Evolutionary conservation across 2,329 filamentous ascomycete species (phyloP), one percentile per base, ranked within the genome.

Genomic region (Colletotrichum karsti): DNA sequence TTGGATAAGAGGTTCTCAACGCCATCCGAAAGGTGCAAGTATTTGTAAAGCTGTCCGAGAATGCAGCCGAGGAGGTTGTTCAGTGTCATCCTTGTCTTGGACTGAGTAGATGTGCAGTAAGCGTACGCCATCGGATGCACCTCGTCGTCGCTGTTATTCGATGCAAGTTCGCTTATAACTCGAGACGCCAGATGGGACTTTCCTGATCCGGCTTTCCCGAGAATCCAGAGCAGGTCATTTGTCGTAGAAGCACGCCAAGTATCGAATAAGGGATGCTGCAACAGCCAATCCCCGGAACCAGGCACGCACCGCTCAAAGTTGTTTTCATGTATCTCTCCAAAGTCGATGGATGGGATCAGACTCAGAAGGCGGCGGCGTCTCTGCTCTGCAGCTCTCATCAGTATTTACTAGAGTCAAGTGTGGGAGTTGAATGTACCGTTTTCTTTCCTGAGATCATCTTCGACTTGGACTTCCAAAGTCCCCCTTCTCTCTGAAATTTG

Each of bases 101-200:
- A 28, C n/a, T 63, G 60, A 8, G 60, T 63, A 7, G 60, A 20
- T 5, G 51, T 56, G 30, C 60, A 63, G 6, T 56, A 63, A 8
- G 51, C 60, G n/a, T 48, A 63, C 5, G 60, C 51, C 10, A 50
- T 20, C 4, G 33, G 51, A 7, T 1, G 51, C 18, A 18, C 18
- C 5, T 9, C n/a, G 8, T 12, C 10, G n/a, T 15, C 2, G 7
- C 26, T 9, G 48, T 9, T 13, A 5, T 44, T 4, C 12, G 2
- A 42, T 24, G 18, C 22, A 8, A 63, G 37, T 2, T 56, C 41
- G 10, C 50, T 12, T 26, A 63, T 63, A 7, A 48, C 51, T 13
- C 51, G 37, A n/a, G 37, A 13, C 18, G 37, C 37, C 37, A 39
- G 37, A 15, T 39, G 37, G 7, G 37, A 59, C 18, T 59, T 59